Evolutionary conservation across 257 asterid species (phyloP), one percentile per base, ranked within the genome.

Genomic region (Solanum infundibuliforme): DNA sequence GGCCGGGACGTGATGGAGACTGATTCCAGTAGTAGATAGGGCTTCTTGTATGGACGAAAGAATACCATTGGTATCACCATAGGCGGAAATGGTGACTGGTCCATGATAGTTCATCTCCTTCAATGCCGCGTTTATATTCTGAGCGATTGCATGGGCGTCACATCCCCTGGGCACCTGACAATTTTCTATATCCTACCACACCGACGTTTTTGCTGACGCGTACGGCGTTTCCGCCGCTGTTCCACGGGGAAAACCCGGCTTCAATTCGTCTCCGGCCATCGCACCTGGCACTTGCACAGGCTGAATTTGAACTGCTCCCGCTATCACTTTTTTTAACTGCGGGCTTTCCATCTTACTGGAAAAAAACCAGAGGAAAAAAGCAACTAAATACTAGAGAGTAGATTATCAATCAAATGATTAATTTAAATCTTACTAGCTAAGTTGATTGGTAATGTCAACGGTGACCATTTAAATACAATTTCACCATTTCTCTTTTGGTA

Each of bases 161-260:
- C 90, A 93, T 8, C 87, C 87, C 86, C 92, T 93, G 1, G 98
- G 98, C 46, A 95, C 99, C 77, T 93, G 98, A 86, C 98, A 96
- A 88, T 96, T 95, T 92, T 96, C 98, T 38, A 95, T 94, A 90
- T 96, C 98, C 98, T 98, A 96, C 98, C 98, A 96, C 48, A 96
- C 98, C 34, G 98, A 96, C 13, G 90, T 90, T 92, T 94, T 95
- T 72, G 96, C 96, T 91, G 89, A 87, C 46, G 88, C 88, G 91
- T 96, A 96, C 90, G 91, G 98, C 60, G 90, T 90, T 92, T 96
- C 98, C 65, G 95, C 94, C 84, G 83, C 58, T 38, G 12, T 48
- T 76, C 34, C 21, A 0, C 34, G 0, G 10, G 55, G 48, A 35
- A 20, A 20, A 34, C 3, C 16, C 5, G 5, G 6, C 55, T 4